Evolutionary conservation across 163 green algal genomes (phyloP).

Genomic region (Volvox carteri): DNA sequence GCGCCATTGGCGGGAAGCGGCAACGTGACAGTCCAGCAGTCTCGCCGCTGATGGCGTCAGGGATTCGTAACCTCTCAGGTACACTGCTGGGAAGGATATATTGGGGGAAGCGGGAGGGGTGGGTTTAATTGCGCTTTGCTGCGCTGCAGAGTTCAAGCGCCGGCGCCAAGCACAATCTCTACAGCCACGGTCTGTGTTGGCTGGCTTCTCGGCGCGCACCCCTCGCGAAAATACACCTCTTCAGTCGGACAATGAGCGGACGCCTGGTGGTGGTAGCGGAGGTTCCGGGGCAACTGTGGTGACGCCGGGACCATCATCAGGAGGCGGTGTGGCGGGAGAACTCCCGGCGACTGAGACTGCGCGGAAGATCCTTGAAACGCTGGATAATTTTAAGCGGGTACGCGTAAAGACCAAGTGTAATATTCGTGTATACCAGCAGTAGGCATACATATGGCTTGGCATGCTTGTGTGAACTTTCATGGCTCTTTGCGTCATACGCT

Average conservation of each 20-base stretch:
- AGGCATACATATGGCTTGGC: too few relatives aligned
- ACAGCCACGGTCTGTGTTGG: conserved; percentile 55
- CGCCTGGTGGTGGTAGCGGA: background rate
- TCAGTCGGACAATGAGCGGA: conserved; percentile 25
- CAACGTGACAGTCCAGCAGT: conserved; percentile 27
- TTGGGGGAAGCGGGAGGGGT: background rate
- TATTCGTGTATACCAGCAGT: background rate
- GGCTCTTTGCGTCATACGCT: too few relatives aligned
- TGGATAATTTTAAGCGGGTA: conserved; percentile 60
- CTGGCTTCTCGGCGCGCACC: conserved; percentile 28
- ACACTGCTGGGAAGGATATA: background rate
- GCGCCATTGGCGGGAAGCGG: conserved; percentile 20
- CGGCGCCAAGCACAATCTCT: conserved; percentile 46
- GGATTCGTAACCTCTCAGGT: conserved; percentile 48
- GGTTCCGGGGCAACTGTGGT: background rate
- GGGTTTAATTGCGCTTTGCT: background rate
- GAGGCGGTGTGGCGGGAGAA: background rate
- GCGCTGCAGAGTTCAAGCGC: conserved; percentile 58
- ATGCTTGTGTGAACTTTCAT: background rate
- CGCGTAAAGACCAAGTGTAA: background rate
- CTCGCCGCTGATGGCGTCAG: conserved; percentile 38
- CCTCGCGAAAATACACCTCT: background rate
- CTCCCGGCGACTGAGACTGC: conserved; percentile 56
- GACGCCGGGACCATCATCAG: conserved; percentile 2
- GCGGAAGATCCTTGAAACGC: conserved; percentile 55